Base-by-base conservation (phyloP, 2,329 filamentous ascomycete genomes). In the Pseudogymnoascus sp. region DNA sequence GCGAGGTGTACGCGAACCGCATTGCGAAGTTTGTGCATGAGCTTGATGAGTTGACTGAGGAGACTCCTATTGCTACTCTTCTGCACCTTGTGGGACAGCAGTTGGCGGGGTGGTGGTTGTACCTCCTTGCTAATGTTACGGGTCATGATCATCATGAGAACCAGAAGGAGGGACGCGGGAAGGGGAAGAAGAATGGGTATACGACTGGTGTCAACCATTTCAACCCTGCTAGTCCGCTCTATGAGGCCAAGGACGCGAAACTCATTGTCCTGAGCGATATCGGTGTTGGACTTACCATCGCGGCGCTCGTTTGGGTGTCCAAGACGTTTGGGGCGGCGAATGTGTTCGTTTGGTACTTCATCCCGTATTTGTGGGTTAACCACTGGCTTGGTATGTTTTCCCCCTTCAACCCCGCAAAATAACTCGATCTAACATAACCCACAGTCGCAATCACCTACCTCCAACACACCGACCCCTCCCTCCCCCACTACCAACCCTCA, bases 311-410 rank as follows among this genome's bases (percentile, higher is more conserved):
- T 62, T 83, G 82, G 72, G 80, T 97, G 69, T 87, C 87, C 72
- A 86, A 86, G 77, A 90, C 78, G 64, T 97, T 88, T 71, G 95
- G 95, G 73, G 93, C 87, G 82, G 76, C 81, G 75, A 98, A 97
- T 81, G 81, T 98, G 76, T 79, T 90, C 66, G 89, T 99, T 68
- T 98, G 95, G 93, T 99, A 99, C 80, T 87, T 93, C 73, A 75
- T 96, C 65, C 95, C 95, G 39, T 99, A 98, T 77, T 83, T 97
- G 67, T 97, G 93, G 93, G 93, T 97, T 64, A 96, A 98, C 85
- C 92, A 97, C 85, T 98, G 93, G 93, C 89, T 98, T 64, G 90
- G 91, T 95, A 87, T 83, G 90, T 84, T 62, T 63, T 6, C 21
- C 43, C 43, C 11, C 19, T 23, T 65, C 6, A 6, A 6, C 28